Percentiles rank a stretch among this genome's conserved stretches.
These are phyloP conservation scores for Phytophthora lateralis DNA, from an alignment of 352 stramenopile species.

Conservation along the genomic window DNA sequence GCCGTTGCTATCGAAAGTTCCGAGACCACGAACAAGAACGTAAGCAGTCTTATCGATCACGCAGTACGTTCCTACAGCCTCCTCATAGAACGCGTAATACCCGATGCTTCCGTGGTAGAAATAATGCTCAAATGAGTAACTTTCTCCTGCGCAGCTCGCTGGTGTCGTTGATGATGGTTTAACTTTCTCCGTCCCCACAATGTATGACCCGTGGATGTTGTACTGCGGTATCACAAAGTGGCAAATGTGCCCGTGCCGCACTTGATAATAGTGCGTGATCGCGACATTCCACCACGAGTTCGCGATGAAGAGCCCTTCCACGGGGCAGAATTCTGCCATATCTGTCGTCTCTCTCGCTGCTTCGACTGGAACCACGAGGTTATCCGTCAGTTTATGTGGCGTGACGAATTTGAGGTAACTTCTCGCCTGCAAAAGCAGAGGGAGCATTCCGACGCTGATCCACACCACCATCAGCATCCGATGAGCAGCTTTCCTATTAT, in stretches of 20 bases:
- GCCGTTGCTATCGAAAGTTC: slow-evolving; percentile 20
- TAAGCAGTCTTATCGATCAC: slow-evolving; percentile 13
- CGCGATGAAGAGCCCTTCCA: slow-evolving; percentile 17
- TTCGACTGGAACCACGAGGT: slow-evolving; percentile 1
- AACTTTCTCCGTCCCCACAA: background rate
- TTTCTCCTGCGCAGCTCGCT: slow-evolving; percentile 6
- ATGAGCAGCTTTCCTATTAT: background rate
- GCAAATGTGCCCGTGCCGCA: background rate
- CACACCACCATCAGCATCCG: slow-evolving; percentile 6
- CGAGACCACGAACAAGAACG: slow-evolving; percentile 11
- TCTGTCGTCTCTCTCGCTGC: slow-evolving; percentile 1
- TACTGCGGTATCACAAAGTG: slow-evolving; percentile 25
- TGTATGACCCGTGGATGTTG: slow-evolving; percentile 23
- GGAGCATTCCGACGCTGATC: slow-evolving; percentile 7
- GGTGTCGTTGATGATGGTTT: background rate
- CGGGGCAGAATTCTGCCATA: slow-evolving; percentile 3
- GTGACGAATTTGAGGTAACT: slow-evolving; percentile 16
- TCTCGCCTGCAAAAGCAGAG: slow-evolving; percentile 5
- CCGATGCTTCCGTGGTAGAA: slow-evolving; percentile 26
- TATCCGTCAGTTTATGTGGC: slow-evolving; percentile 8
- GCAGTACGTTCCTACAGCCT: slow-evolving; percentile 8
- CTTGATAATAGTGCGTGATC: slow-evolving; percentile 10
- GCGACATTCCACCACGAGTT: slow-evolving; percentile 22
- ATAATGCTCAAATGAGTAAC: slow-evolving; percentile 16
- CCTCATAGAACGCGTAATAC: slow-evolving; percentile 27